These are phyloP conservation scores for Cardamine chenopodiifolia DNA, from an alignment of 345 rosid species.

Conservation along the genomic window DNA sequence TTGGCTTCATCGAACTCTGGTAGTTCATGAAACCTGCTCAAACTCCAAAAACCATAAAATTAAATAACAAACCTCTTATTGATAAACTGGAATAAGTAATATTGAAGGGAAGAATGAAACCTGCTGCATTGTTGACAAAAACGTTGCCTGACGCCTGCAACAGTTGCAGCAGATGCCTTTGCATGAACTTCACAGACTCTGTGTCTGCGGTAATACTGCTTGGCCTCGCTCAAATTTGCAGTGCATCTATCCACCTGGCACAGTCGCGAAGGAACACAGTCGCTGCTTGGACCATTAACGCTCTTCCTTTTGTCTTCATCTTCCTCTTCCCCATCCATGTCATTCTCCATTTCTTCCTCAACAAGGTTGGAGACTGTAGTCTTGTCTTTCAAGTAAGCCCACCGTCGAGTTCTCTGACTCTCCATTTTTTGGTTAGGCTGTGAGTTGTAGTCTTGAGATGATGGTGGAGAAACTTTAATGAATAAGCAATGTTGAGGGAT, in stretches of 20 bases:
- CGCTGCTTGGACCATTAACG: conserved; percentile 31
- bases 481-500: conserved; percentile 19
- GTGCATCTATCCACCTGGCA: conserved; percentile 80
- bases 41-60: background rate
- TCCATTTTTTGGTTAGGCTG: conserved; percentile 43
- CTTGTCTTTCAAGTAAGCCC: conserved; percentile 47
- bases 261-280: conserved; percentile 45
- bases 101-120: conserved; percentile 39
- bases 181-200: conserved; percentile 88
- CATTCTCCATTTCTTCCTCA: conserved; percentile 49
- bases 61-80: background rate
- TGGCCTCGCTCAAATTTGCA: conserved; percentile 62
- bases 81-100: background rate
- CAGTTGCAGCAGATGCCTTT: conserved; percentile 61
- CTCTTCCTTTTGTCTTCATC: conserved; percentile 48
- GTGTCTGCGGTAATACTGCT: conserved; percentile 80
- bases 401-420: conserved; percentile 39
- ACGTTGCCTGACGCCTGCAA: conserved; percentile 69
- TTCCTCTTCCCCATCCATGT: conserved; percentile 56
- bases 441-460: conserved; percentile 2
- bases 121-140: conserved; percentile 99
- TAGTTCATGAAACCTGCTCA: conserved; percentile 71
- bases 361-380: conserved; percentile 39
- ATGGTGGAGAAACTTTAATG: conserved; percentile 15
- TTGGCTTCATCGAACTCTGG: conserved; percentile 82